Evolutionary conservation across 192 early-diverging fungal genomes (phyloP), one percentile per base, ranked within the genome.

Genomic region (Funneliformis geosporum): DNA sequence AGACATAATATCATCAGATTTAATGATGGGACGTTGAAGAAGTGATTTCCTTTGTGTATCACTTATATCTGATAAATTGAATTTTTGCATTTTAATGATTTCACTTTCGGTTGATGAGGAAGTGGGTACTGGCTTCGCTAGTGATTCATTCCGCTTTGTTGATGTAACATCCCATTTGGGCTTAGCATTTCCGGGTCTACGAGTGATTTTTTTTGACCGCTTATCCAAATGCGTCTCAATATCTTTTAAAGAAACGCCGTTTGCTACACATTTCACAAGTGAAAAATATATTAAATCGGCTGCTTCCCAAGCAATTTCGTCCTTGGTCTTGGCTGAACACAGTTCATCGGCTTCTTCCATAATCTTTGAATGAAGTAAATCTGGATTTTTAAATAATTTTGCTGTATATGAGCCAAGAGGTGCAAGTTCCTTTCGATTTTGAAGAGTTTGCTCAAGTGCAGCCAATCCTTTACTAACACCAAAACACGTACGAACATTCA

Each of bases 251-350:
- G 85, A 83, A 3, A 98, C 96, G 44, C 94, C 96, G 43, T 88
- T 86, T 61, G 91, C 89, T 0, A 94, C 89, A 84, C 95, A 96
- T 80, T 95, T 96, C 72, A 90, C 90, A 78, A 99, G 84, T 8
- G 95, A 91, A 88, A 99, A 99, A 87, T 98, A 99, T 74, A 99
- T 89, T 73, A 98, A 81, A 83, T 99, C 98, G 18, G 98, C 97
- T 9, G 96, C 93, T 85, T 99, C 97, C 89, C 93, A 97, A 4
- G 96, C 95, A 83, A 98, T 91, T 8, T 98, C 94, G 16, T 92
- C 91, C 50, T 87, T 84, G 1, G 79, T 84, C 2, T 80, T 87
- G 59, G 98, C 96, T 27, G 95, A 91, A 69, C 94, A 95, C 40
- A 99, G 82, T 84, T 98, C 98, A 11, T 92, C 88, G 2, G 98